Percentiles rank a stretch among this genome's conserved stretches.
phyloP scores from a whole-genome alignment of 768 basidiomycete species.

The Cantharellus cinnabarinus region DNA sequence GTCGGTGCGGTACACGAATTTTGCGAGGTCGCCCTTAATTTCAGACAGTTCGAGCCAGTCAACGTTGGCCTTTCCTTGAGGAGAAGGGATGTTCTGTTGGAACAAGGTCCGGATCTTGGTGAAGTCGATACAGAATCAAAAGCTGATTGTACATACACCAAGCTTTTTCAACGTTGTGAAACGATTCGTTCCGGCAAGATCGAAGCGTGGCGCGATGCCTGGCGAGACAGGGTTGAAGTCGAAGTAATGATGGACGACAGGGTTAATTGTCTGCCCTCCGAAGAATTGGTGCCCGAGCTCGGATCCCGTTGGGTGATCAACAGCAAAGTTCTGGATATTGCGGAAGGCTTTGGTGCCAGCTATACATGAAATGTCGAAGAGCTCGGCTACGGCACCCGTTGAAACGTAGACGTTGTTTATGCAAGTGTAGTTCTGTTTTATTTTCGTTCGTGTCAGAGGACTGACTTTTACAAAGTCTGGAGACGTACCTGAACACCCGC shows the following conservation, averaged over 20 bases:
- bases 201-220: not conserved
- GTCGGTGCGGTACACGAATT: constrained; percentile 13
- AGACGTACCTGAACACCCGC: not conserved
- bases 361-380: not conserved
- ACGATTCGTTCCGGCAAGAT: not conserved
- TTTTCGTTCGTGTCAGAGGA: not conserved
- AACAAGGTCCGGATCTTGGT: no score
- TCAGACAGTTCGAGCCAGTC: constrained; percentile 22
- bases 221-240: not conserved
- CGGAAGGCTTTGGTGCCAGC: not conserved
- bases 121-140: no score
- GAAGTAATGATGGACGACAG: not conserved
- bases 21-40: constrained; percentile 25
- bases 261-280: not conserved
- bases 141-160: not conserved
- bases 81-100: not conserved
- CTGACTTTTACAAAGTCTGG: not conserved
- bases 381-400: not conserved
- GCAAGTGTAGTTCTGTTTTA: not conserved
- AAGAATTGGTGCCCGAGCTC: no score
- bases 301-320: no score
- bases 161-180: not conserved
- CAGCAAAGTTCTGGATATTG: no score
- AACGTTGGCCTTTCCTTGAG: not conserved
- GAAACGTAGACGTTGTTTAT: not conserved